phyloP scores from a whole-genome alignment of 805 yeast species.

The Crinitomyces ghanaensis region DNA sequence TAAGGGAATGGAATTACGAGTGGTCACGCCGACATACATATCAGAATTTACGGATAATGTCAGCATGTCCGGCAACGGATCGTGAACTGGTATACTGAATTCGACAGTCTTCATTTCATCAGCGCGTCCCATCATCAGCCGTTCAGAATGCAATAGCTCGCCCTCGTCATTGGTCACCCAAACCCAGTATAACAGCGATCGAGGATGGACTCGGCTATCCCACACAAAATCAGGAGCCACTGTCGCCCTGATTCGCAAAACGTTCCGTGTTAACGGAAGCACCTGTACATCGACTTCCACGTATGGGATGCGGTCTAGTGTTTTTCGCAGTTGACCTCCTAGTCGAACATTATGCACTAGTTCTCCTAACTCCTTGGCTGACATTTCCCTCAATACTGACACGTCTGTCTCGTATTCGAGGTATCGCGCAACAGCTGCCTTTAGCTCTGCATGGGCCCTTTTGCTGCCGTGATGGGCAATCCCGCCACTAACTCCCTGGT shows the following conservation, averaged over 20 bases:
- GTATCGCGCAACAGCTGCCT: too few species aligned
- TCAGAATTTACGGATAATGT: conserved; percentile 73
- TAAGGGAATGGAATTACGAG: conserved; percentile 67
- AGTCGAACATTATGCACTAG: conserved; percentile 70
- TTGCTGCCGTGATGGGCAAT: conserved; percentile 35
- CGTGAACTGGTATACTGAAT: conserved; percentile 76
- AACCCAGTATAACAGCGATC: conserved; percentile 82
- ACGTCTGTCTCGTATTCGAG: too few species aligned
- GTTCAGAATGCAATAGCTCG: conserved; percentile 70
- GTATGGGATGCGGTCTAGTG: conserved; percentile 64
- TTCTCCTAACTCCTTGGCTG: conserved; percentile 72
- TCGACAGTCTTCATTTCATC: conserved; percentile 59
- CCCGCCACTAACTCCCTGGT: conserved; percentile 47
- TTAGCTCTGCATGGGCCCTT: too few species aligned
- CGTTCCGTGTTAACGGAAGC: conserved; percentile 79
- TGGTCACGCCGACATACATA: conserved; percentile 79
- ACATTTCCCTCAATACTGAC: conserved; percentile 63
- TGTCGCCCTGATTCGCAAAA: conserved; percentile 65
- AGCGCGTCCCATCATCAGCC: conserved; percentile 53
- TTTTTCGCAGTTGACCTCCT: conserved; percentile 51
- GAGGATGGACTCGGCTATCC: conserved; percentile 76
- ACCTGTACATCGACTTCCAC: conserved; percentile 57
- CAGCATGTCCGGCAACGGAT: conserved; percentile 84
- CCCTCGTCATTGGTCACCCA: conserved; percentile 84
- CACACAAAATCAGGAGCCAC: conserved; percentile 72